These are phyloP conservation scores for Xylona heveae DNA, from an alignment of 495 filamentous ascomycete genomes.

Conservation along the genomic window DNA sequence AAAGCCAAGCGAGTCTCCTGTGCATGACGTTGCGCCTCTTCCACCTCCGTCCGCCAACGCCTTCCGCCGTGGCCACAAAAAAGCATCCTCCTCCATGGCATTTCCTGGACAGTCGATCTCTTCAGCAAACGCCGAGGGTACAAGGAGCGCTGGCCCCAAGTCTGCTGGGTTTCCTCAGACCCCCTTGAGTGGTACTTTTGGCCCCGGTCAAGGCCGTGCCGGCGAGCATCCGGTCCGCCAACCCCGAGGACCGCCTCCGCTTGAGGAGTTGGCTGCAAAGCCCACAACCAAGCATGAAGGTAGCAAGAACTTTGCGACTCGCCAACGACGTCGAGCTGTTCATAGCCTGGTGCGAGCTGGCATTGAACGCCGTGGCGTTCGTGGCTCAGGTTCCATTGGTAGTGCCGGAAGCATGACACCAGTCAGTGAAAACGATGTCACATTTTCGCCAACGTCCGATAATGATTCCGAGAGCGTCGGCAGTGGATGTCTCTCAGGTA, in stretches of 20 bases:
- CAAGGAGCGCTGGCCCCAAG: conserved; percentile 36
- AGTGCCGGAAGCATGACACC: conserved; percentile 68
- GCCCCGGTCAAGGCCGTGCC: conserved; percentile 76
- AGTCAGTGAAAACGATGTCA: conserved; percentile 68
- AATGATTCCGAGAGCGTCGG: conserved; percentile 69
- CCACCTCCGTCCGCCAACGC: conserved; percentile 65
- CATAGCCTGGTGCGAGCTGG: conserved; percentile 81
- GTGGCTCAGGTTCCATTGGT: conserved; percentile 36
- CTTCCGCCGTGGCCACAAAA: conserved; percentile 84
- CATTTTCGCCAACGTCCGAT: conserved; percentile 43
- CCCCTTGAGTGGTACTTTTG: conserved; percentile 72
- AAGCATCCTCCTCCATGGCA: conserved; percentile 43
- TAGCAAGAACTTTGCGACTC: conserved; percentile 94
- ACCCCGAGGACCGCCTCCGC: conserved; percentile 73
- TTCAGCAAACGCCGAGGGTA: background rate
- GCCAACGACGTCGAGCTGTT: conserved; percentile 79
- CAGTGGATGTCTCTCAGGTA: conserved; percentile 57
- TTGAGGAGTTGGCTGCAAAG: conserved; percentile 79
- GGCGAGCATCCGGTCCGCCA: conserved; percentile 91
- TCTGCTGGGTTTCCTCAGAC: conserved; percentile 60
- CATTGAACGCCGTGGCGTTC: conserved; percentile 54
- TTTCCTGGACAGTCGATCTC: too few relatives aligned
- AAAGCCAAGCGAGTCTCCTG: conserved; percentile 38
- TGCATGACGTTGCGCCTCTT: conserved; percentile 43
- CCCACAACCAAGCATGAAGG: conserved; percentile 89